Base-by-base conservation (phyloP, 2,329 filamentous ascomycete species). In the Fusarium neocosmosporiellum region DNA sequence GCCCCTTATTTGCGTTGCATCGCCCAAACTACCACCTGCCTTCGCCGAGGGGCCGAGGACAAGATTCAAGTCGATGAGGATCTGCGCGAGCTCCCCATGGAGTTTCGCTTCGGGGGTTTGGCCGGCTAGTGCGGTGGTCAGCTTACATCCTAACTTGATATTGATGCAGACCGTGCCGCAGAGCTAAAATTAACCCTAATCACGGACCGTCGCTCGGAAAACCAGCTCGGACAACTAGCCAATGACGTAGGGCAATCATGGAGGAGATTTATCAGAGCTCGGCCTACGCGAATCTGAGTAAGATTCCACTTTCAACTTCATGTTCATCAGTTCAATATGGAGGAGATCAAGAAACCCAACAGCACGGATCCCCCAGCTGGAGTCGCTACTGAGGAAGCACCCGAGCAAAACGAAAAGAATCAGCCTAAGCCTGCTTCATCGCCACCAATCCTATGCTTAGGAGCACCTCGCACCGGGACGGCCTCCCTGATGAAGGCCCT, bases 401-500 rank as follows among this genome's bases (percentile, higher is more conserved):
- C 50, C 11, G 50, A 54, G 50, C 50, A 34, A 34, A 54, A 18
- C 29, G 50, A 54, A 54, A 54, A 54, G n/a, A 14, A 9, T 4
- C 48, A 13, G 27, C 24, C 7, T 9, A 59, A 41, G 14, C 1
- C 50, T 20, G 16, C 43, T 46, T 46, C 41, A 46, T 46, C 43
- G 3, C 58, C 65, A 9, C 69, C 69, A 0, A 39, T 72, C 10
- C 37, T 72, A n/a, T 72, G 69, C 6, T 20, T 72, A 0, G 70
- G 70, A 18, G 50, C 61, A 10, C 9, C 66, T 4, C 72, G 74
- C n/a, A 73, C 70, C 5, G 70, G 70, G 10, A 66, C 74, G 4
- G 62, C 66, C 5, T 76, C 74, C 4, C 65, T 76, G 1, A 65
- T 73, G 66, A 29, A 54, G 4, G 72, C 72, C 8, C 69, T 76